A percentile compares a stretch with the other conserved stretches of the same genome.
These are phyloP conservation scores for Singerocomus inundabilis DNA, from an alignment of 1,284 basidiomycete species.

Conservation along the genomic window DNA sequence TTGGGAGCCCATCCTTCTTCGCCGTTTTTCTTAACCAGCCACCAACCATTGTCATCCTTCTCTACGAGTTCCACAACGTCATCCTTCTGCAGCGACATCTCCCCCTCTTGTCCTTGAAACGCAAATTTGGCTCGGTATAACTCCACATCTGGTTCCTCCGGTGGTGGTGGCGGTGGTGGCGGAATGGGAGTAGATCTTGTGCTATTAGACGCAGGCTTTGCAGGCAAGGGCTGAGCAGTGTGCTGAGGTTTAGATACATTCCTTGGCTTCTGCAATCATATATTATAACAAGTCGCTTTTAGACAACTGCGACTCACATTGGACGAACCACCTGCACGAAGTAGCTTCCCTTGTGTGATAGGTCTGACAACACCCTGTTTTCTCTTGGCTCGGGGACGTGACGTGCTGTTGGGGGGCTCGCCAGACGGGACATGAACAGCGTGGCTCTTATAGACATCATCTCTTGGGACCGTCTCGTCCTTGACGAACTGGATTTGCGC, in stretches of 20 bases:
- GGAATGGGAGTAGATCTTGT: constrained; percentile 28
- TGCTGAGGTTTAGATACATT: constrained; percentile 54
- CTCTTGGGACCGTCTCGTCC: constrained; percentile 81
- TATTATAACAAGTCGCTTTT: constrained; percentile 6
- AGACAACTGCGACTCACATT: constrained; percentile 39
- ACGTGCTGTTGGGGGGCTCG: constrained; percentile 79
- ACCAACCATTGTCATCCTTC: constrained; percentile 97
- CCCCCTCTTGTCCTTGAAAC: constrained; percentile 89
- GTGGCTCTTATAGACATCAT: constrained; percentile 94
- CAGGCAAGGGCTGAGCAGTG: constrained; percentile 55
- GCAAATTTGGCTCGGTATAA: constrained; percentile 86
- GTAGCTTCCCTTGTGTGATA: constrained; percentile 81
- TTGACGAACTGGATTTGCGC: constrained; percentile 86
- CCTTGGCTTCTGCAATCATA: constrained; percentile 43
- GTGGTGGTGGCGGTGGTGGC: constrained; percentile 48
- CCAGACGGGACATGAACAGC: constrained; percentile 87
- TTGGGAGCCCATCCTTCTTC: constrained; percentile 94
- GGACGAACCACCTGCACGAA: constrained; percentile 75
- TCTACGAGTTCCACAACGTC: constrained; percentile 91
- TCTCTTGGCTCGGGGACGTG: constrained; percentile 81
- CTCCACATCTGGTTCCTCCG: constrained; percentile 65
- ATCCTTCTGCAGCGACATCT: constrained; percentile 88
- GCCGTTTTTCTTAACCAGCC: constrained; percentile 87
- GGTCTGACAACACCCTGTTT: constrained; percentile 84
- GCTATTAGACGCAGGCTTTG: constrained; percentile 37